Evolutionary conservation across 257 asterid genomes (phyloP), one percentile per base, ranked within the genome.

Genomic region (Nyctanthes arbortristis): DNA sequence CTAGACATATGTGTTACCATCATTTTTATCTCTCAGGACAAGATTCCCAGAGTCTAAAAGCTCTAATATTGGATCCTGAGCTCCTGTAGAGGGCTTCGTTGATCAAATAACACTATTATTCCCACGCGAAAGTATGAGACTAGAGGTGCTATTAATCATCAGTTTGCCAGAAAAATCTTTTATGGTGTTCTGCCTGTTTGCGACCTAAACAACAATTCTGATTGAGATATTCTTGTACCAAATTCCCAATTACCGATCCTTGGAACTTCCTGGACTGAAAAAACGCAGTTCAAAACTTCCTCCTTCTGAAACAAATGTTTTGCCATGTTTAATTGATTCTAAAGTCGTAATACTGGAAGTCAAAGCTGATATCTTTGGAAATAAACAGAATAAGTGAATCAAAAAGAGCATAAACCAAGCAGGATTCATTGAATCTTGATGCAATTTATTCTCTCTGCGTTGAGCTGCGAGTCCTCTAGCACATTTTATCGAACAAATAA

Each of bases 261-360:
- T 36, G 49, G 65, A 39, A 71, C 31, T 24, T 12, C 68, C 69
- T 29, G 54, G 76, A 65, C 66, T 24, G 25, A 60, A 70, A 66
- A 70, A 59, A 45, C 59, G 30, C 59, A 52, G 29, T 52, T 52
- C 59, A 8, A 70, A 76, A 18, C 54, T 49, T 2, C 62, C 69
- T 18, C 37, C 60, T 7, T 72, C 25, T 7, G 80, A 76, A 35
- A 70, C 54, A n/a, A 76, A 12, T 7, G 69, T 65, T n/a, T 60
- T 49, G 27, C 63, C 65, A 28, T 71, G 69, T 25, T 34, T 59
- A 30, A 76, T n/a, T 37, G 30, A 65, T 45, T 58, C 39, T 2
- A 69, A 45, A 7, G 66, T 3, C 4, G 33, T 13, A 1, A 75
- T 20, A 14, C 71, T 63, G 28, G 63, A 66, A 27, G 2, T 28